Conservation (phyloP, 1,284 basidiomycete species). For the Ustilago hordei region DNA sequence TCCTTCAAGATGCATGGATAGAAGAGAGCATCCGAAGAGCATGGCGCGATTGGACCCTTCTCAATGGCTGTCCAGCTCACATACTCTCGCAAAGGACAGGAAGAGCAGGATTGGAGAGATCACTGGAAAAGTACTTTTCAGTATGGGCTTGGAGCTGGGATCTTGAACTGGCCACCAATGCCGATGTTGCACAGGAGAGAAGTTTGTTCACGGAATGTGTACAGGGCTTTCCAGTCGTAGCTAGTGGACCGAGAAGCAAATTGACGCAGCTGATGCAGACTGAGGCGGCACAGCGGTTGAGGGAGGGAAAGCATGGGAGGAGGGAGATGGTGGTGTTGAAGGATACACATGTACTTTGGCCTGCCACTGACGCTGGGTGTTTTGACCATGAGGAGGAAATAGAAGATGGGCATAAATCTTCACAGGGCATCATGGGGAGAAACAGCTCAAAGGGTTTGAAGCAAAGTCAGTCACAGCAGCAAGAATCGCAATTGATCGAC, state of each 20-base stretch:
- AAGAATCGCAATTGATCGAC: slow-evolving; percentile 9
- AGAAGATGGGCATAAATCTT: slow-evolving; percentile 4
- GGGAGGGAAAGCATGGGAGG: slow-evolving; percentile 15
- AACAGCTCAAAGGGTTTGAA: background rate
- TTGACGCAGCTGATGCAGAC: slow-evolving; percentile 33
- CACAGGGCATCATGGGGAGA: background rate
- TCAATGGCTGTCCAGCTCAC: slow-evolving; percentile 42
- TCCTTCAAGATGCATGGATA: slow-evolving; percentile 46
- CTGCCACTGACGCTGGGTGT: slow-evolving; percentile 45
- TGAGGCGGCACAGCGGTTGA: slow-evolving; percentile 16
- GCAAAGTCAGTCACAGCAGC: background rate
- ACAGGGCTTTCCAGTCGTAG: slow-evolving; percentile 39
- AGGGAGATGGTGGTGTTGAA: slow-evolving; percentile 40
- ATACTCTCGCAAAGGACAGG: slow-evolving; percentile 37
- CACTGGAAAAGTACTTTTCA: slow-evolving; percentile 52
- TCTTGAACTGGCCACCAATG: slow-evolving; percentile 39
- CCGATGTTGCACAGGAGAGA: slow-evolving; percentile 12
- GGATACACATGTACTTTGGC: slow-evolving; percentile 44
- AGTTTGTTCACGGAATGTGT: slow-evolving; percentile 35
- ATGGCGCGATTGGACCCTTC: slow-evolving; percentile 46
- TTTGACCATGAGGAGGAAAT: slow-evolving; percentile 33
- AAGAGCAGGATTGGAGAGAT: slow-evolving; percentile 30
- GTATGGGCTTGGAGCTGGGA: slow-evolving; percentile 59
- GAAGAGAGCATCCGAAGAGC: slow-evolving; percentile 47
- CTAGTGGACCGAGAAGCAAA: slow-evolving; percentile 26